These are phyloP conservation scores for Fraxinus anomala DNA, from an alignment of 257 asterid species.

Conservation along the genomic window DNA sequence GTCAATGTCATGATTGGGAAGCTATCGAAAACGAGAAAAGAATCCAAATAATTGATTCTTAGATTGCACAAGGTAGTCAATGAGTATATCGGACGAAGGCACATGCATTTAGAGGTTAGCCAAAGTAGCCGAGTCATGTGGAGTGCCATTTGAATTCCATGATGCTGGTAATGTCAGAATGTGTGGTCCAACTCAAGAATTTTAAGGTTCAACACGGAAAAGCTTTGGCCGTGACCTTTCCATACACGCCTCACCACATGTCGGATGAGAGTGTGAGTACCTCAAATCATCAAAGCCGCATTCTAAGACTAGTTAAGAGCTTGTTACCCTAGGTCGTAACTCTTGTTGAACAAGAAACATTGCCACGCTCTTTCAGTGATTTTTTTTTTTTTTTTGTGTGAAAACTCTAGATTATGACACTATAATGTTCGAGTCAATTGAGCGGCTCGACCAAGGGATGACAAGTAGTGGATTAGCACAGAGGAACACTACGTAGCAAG, in stretches of 20 bases:
- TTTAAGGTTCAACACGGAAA: constrained; percentile 58
- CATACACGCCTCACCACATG: constrained; percentile 86
- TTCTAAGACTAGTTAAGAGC: constrained; percentile 67
- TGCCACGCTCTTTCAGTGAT: constrained; percentile 56
- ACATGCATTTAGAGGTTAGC: constrained; percentile 4
- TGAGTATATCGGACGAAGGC: constrained; percentile 60
- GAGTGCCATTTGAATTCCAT: constrained; percentile 77
- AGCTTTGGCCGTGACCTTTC: constrained; percentile 81
- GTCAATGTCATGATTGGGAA: constrained; percentile 69
- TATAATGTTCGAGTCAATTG: constrained; percentile 92
- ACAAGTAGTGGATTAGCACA: constrained; percentile 62
- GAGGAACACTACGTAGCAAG: constrained; percentile 83
- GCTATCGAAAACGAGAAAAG: constrained; percentile 66
- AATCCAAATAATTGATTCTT: not conserved
- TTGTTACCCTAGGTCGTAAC: constrained; percentile 78
- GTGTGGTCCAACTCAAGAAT: constrained; percentile 56
- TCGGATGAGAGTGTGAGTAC: constrained; percentile 96
- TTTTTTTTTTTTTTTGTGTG: constrained; percentile 41
- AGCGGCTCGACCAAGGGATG: constrained; percentile 68
- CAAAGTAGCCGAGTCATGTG: constrained; percentile 56
- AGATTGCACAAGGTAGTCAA: constrained; percentile 43
- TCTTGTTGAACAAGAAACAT: constrained; percentile 80
- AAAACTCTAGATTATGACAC: constrained; percentile 68
- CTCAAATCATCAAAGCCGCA: constrained; percentile 67
- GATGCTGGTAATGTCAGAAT: constrained; percentile 72